phyloP scores from a whole-genome alignment of 202 grass and related monocot genomes.

The Digitaria exilis region DNA sequence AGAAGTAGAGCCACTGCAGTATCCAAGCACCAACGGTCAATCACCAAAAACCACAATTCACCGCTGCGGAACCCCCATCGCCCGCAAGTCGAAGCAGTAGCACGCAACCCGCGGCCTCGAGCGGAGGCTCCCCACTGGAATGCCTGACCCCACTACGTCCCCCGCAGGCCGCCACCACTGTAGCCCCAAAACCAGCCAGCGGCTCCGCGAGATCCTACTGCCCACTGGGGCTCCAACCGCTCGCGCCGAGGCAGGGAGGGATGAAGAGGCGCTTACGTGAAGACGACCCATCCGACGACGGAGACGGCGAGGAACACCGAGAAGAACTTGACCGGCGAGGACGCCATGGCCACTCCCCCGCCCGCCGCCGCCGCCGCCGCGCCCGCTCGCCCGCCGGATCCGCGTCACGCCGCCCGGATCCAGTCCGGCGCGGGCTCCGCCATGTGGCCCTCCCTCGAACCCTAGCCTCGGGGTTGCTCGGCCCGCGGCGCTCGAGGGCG shows the following conservation, averaged over 20 bases:
- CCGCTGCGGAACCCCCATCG: background rate
- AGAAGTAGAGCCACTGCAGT: background rate
- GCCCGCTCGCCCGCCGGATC: conserved; percentile 36
- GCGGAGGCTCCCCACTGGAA: background rate
- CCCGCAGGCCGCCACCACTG: background rate
- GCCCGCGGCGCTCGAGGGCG: background rate
- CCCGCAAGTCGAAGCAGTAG: background rate
- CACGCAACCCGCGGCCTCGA: background rate
- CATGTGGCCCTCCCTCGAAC: conserved; percentile 41
- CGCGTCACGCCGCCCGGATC: conserved; percentile 58
- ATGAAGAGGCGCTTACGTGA: conserved; percentile 65
- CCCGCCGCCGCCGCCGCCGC: background rate
- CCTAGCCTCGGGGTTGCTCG: conserved; percentile 29
- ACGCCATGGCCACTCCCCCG: conserved; percentile 56
- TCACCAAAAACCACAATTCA: conserved; percentile 19
- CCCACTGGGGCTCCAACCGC: background rate
- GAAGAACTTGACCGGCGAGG: conserved; percentile 99
- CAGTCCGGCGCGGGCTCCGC: conserved; percentile 11
- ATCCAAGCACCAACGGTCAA: background rate
- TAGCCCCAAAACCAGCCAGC: background rate
- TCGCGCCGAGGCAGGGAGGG: background rate
- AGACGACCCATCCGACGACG: conserved; percentile 87
- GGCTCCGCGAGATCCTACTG: background rate
- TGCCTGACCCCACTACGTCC: conserved; percentile 4
- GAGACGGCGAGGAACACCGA: conserved; percentile 82